Evolutionary conservation across 495 filamentous ascomycete species (phyloP).

Genomic region (Neurospora discreta): DNA sequence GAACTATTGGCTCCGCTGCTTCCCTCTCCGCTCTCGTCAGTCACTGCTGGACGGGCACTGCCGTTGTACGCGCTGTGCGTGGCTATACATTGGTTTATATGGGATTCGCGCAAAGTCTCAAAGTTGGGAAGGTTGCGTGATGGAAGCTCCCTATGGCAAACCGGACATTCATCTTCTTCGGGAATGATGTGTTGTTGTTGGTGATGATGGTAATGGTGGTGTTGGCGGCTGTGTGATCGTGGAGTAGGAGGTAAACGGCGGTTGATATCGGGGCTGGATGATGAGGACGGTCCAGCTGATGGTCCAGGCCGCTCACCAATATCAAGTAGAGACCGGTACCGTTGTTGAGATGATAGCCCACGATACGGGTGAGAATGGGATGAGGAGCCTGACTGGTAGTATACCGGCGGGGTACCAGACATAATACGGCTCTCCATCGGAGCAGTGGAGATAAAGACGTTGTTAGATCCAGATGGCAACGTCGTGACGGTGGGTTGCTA

Average conservation of each 20-base stretch:
- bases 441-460: constrained; percentile 4
- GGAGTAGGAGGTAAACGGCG: constrained; percentile 15
- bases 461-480: constrained; percentile 10
- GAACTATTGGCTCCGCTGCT: neutral
- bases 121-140: constrained; percentile 47
- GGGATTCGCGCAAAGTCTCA: constrained; percentile 56
- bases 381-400: constrained; percentile 18
- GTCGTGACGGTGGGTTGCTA: constrained; percentile 10
- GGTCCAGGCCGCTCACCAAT: constrained; percentile 10
- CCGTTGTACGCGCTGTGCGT: constrained; percentile 31
- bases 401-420: constrained; percentile 26
- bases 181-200: constrained; percentile 29
- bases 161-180: constrained; percentile 85
- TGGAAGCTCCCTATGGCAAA: constrained; percentile 71
- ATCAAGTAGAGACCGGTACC: constrained; percentile 17
- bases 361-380: neutral
- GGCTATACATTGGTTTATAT: constrained; percentile 68
- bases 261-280: constrained; percentile 7
- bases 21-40: constrained; percentile 4
- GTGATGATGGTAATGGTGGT: neutral
- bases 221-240: neutral
- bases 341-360: constrained; percentile 11
- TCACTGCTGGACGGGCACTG: neutral
- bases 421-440: constrained; percentile 22
- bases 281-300: constrained; percentile 10